Conservation (phyloP, 148 eudicot species). For the Fagopyrum esculentum region DNA sequence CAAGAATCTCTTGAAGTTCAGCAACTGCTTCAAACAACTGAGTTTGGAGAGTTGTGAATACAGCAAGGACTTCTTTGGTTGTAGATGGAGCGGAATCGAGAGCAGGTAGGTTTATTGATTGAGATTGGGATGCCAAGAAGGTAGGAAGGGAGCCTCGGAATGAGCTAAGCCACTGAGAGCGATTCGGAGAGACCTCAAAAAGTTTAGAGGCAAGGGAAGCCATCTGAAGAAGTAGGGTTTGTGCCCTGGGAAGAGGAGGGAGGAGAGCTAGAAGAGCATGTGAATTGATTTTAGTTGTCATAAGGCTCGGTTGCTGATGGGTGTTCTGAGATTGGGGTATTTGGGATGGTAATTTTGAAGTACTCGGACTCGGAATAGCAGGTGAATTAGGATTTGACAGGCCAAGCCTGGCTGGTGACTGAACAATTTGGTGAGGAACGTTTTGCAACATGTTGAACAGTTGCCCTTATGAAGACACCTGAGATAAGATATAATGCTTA, state of each 20-base stretch:
- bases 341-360: conserved; percentile 56
- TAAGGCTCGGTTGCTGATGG: conserved; percentile 33
- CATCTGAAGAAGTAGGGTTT: conserved; percentile 74
- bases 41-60: conserved; percentile 67
- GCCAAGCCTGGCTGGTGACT: too few relatives aligned
- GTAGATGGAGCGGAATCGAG: conserved; percentile 52
- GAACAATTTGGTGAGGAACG: conserved; percentile 35
- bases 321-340: conserved; percentile 37
- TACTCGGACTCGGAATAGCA: conserved; percentile 51
- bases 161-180: conserved; percentile 68
- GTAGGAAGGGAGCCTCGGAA: conserved; percentile 83
- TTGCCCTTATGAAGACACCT: conserved; percentile 1
- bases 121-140: conserved; percentile 29
- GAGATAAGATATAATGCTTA: neutral
- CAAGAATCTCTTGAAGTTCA: conserved; percentile 88
- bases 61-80: conserved; percentile 56
- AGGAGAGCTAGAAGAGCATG: conserved; percentile 74
- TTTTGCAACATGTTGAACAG: conserved; percentile 25
- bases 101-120: conserved; percentile 18
- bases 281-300: conserved; percentile 38
- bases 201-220: conserved; percentile 64
- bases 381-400: conserved; percentile 35
- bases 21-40: conserved; percentile 84
- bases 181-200: conserved; percentile 82
- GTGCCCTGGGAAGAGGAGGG: conserved; percentile 84